Evolutionary conservation across 2,329 filamentous ascomycete genomes (phyloP).

Genomic region (Neofusicoccum kwambonambiense): DNA sequence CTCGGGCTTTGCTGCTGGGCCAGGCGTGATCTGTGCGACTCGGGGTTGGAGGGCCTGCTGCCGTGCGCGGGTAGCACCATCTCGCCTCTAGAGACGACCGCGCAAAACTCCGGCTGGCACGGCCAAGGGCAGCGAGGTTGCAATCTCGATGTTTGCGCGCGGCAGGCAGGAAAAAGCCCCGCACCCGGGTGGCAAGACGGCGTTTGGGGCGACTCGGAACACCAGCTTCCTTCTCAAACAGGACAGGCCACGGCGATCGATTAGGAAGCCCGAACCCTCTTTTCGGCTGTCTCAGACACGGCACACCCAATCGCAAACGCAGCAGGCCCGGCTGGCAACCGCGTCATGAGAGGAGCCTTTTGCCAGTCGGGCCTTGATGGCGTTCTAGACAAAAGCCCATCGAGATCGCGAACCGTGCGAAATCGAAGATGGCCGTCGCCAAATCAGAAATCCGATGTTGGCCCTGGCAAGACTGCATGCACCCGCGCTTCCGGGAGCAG

Average conservation of each 20-base stretch:
- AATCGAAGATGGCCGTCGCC: background rate
- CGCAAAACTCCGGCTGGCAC: too few relatives aligned
- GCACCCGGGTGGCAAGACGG: too few relatives aligned
- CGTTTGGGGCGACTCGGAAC: background rate
- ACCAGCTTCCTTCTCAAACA: background rate
- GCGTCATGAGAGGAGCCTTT: background rate
- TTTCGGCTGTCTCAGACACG: background rate
- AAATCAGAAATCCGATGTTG: background rate
- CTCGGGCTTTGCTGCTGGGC: background rate
- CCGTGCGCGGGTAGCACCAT: background rate
- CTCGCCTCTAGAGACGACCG: too few relatives aligned
- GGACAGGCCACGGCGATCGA: background rate
- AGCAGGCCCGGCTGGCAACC: background rate
- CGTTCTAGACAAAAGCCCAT: background rate
- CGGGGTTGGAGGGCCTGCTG: background rate
- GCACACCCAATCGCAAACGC: background rate
- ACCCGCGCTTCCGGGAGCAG: background rate
- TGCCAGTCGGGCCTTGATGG: background rate
- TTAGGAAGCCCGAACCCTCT: background rate
- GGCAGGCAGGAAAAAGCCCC: background rate
- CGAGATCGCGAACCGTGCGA: background rate
- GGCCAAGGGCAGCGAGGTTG: background rate
- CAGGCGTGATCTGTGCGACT: constrained; percentile 6
- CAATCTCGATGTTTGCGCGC: background rate
- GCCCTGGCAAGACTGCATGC: background rate